A percentile compares a stretch with the other conserved stretches of the same genome.
Evolutionary conservation across 768 basidiomycete genomes (phyloP).

Genomic region (Suillus cothurnatus): DNA sequence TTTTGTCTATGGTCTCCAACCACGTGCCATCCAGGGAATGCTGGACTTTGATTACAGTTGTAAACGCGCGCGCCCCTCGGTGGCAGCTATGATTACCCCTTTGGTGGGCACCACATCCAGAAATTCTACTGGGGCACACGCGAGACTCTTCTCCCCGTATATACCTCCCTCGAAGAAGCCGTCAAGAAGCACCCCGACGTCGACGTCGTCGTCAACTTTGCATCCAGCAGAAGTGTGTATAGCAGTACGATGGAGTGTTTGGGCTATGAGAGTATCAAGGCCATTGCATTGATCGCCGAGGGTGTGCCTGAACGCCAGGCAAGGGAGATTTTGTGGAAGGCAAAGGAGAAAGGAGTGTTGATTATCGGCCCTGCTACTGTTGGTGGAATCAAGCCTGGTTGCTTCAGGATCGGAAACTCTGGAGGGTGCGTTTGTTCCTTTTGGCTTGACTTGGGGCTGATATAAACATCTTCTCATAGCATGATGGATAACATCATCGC

Average conservation of each 20-base stretch:
- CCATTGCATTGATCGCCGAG: constrained; percentile 94
- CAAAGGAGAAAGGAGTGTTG: constrained; percentile 81
- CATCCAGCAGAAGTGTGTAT: constrained; percentile 91
- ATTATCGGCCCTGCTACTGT: constrained; percentile 98
- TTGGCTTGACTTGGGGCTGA: background rate
- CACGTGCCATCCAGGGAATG: constrained; percentile 97
- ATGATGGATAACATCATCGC: constrained; percentile 99
- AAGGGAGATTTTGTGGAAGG: constrained; percentile 90
- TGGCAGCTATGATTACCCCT: constrained; percentile 99
- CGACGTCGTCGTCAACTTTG: constrained; percentile 98
- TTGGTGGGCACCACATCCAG: constrained; percentile 99
- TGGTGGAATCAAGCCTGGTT: constrained; percentile 99
- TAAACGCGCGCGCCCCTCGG: constrained; percentile 91
- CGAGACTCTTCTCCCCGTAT: constrained; percentile 97
- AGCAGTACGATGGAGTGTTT: constrained; percentile 92
- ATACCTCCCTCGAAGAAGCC: constrained; percentile 89
- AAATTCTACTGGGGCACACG: constrained; percentile 99
- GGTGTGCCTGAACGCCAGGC: constrained; percentile 98
- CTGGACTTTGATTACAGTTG: constrained; percentile 99
- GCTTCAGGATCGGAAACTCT: constrained; percentile 99
- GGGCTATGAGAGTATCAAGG: constrained; percentile 42
- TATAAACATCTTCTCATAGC: constrained; percentile 34
- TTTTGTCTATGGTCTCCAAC: constrained; percentile 98
- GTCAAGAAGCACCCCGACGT: constrained; percentile 94
- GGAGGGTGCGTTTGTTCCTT: constrained; percentile 61